phyloP scores from a whole-genome alignment of 202 grass and related monocot species.

The Dendrocalamus latiflorus region DNA sequence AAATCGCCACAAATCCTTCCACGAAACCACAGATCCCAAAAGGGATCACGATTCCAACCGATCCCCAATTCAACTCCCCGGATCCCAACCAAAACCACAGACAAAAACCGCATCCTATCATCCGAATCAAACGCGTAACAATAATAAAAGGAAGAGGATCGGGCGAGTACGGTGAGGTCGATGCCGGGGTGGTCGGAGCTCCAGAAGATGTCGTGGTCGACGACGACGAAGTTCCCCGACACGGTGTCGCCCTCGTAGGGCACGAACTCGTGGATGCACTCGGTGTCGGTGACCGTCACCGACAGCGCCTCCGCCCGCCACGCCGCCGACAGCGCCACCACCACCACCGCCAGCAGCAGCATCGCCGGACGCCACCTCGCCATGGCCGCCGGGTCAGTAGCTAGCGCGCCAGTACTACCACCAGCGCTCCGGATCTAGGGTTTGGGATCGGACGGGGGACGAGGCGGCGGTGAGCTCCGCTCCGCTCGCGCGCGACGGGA shows the following conservation, averaged over 20 bases:
- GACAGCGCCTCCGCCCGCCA: conserved; percentile 51
- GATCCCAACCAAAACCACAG: conserved; percentile 20
- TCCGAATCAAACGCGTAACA: neutral
- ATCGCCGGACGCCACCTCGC: conserved; percentile 35
- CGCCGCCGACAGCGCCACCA: conserved; percentile 37
- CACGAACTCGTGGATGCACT: conserved; percentile 97
- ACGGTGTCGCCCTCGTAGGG: conserved; percentile 87
- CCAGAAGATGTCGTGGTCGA: conserved; percentile 99
- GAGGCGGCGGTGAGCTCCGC: neutral
- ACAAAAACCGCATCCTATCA: neutral
- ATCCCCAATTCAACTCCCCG: conserved; percentile 13
- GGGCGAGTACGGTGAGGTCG: conserved; percentile 60
- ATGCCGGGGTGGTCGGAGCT: conserved; percentile 94
- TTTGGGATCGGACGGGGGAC: neutral
- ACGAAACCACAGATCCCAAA: neutral
- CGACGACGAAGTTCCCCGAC: conserved; percentile 96
- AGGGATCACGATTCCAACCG: neutral
- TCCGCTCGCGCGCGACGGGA: conserved; percentile 13
- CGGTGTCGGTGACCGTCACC: conserved; percentile 76
- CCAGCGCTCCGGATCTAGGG: neutral
- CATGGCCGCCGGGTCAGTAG: conserved; percentile 28
- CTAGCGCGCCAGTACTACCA: neutral
- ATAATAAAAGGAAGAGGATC: neutral
- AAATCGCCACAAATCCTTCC: neutral
- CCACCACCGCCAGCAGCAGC: conserved; percentile 20